Conservation (phyloP, 75 land plant species). For the Cryptomeria japonica region DNA sequence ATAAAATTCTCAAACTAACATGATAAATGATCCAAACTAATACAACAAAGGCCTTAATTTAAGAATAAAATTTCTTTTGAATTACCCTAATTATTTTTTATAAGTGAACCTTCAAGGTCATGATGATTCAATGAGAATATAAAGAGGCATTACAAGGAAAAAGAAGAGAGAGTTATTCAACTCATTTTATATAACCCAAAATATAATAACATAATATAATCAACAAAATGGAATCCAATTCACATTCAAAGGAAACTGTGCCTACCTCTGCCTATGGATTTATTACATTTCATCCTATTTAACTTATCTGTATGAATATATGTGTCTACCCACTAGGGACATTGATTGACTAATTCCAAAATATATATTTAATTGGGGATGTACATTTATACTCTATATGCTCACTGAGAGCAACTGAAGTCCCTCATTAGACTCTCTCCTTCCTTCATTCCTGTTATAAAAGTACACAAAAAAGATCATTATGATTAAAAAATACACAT, state of each 20-base stretch:
- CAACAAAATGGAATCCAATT: not conserved
- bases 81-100: too few relatives aligned
- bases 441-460: not conserved
- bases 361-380: not conserved
- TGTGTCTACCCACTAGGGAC: not conserved
- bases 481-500: not conserved
- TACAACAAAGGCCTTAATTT: too few relatives aligned
- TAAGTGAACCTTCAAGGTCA: too few relatives aligned
- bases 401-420: not conserved
- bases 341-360: not conserved
- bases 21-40: too few relatives aligned
- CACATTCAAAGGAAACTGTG: not conserved
- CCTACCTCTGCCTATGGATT: not conserved
- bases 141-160: too few relatives aligned
- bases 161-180: too few relatives aligned
- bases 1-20: too few relatives aligned
- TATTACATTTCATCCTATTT: not conserved
- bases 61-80: too few relatives aligned
- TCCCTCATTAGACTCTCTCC: not conserved
- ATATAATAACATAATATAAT: not conserved
- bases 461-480: not conserved
- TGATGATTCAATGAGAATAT: too few relatives aligned
- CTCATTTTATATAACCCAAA: not conserved
- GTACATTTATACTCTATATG: not conserved
- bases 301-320: not conserved